phyloP scores from a whole-genome alignment of 306 rosid genomes.

The Adenanthera pavonina region DNA sequence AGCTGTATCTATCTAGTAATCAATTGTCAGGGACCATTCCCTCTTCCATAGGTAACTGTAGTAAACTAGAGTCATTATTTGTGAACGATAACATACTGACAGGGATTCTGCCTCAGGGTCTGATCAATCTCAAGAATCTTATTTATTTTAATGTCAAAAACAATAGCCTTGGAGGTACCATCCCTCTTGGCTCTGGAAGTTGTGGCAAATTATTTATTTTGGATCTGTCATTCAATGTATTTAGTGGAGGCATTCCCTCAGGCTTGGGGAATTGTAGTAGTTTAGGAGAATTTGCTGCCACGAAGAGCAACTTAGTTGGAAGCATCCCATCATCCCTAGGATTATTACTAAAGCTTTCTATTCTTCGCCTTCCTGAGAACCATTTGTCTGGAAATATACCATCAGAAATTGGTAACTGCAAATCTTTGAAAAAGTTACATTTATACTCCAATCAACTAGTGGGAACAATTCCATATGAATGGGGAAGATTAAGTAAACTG shows the following conservation, averaged over 20 bases:
- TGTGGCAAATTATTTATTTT: background rate
- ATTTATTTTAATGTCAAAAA: background rate
- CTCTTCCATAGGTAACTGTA: too few species aligned
- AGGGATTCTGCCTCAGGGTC: too few species aligned
- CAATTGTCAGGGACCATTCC: too few species aligned
- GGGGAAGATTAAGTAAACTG: too few species aligned
- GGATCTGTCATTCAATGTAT: background rate
- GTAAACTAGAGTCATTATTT: too few species aligned
- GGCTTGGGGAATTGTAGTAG: background rate
- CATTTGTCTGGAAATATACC: background rate
- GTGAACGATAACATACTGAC: too few species aligned
- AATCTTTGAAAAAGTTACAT: too few species aligned
- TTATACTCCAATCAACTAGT: too few species aligned
- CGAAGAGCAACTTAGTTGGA: background rate
- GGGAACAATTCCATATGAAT: too few species aligned
- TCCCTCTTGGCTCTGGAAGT: conserved; percentile 1
- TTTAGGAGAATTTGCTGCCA: background rate
- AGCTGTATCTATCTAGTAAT: too few species aligned
- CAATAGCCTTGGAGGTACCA: background rate
- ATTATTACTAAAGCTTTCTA: background rate
- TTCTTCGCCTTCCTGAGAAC: background rate
- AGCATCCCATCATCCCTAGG: conserved; percentile 1
- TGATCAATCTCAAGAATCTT: background rate
- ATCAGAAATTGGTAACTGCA: background rate
- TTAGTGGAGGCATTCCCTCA: conserved; percentile 2